Percentiles rank a stretch among this genome's conserved stretches.
Evolutionary conservation across 2,329 filamentous ascomycete species (phyloP).

Genomic region (Diaporthe sp.): DNA sequence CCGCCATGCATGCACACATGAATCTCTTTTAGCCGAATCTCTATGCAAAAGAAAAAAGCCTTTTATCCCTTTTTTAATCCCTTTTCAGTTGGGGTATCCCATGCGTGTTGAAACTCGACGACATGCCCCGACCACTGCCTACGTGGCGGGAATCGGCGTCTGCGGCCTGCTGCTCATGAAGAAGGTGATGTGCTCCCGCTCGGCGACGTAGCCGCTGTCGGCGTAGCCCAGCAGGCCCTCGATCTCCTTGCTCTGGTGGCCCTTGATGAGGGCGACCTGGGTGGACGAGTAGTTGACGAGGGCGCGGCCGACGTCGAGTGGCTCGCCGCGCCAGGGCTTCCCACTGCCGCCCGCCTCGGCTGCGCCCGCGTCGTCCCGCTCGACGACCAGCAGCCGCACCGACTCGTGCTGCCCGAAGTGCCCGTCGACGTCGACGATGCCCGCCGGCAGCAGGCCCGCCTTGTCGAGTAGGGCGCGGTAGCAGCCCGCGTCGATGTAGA

Average conservation of each 20-base stretch:
- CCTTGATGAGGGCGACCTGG: conserved; percentile 88
- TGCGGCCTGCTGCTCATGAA: conserved; percentile 68
- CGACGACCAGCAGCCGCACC: conserved; percentile 86
- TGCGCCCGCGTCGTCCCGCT: conserved; percentile 61
- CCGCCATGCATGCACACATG: not conserved
- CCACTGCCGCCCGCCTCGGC: conserved; percentile 55
- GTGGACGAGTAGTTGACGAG: conserved; percentile 92
- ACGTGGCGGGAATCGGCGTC: conserved; percentile 55
- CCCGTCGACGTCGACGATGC: conserved; percentile 91
- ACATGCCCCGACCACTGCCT: conserved; percentile 36
- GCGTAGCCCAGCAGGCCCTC: conserved; percentile 86
- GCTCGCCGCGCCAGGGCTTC: conserved; percentile 64
- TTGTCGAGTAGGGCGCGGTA: conserved; percentile 84
- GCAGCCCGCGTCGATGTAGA: conserved; percentile 95
- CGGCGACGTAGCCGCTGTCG: conserved; percentile 93
- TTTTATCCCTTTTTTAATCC: conserved; percentile 3
- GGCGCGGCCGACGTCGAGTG: conserved; percentile 85
- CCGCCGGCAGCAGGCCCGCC: conserved; percentile 88
- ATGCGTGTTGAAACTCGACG: conserved; percentile 43
- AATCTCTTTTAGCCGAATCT: not conserved
- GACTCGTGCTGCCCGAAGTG: conserved; percentile 93
- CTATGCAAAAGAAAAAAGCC: conserved; percentile 15
- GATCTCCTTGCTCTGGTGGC: conserved; percentile 86
- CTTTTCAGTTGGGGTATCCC: not conserved
- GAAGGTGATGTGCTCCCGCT: conserved; percentile 89